Evolutionary conservation across 2,329 filamentous ascomycete genomes (phyloP).

Genomic region (Cordyceps tenuipes): DNA sequence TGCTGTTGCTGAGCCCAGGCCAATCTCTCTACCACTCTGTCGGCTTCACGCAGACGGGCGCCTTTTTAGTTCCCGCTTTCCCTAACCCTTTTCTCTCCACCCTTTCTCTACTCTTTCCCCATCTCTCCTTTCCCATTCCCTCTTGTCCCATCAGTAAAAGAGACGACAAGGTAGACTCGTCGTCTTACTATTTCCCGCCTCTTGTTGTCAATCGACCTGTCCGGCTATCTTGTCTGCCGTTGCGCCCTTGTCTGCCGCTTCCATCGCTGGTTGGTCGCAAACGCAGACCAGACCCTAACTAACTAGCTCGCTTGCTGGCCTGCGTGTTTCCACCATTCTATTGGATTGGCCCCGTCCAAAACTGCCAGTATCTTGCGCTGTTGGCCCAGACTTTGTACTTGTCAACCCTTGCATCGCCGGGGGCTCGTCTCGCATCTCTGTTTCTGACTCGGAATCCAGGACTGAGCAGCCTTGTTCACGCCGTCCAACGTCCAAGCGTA

Average conservation of each 20-base stretch:
- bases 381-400: background rate
- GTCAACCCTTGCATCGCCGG: background rate
- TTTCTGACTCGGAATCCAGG: background rate
- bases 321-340: slow-evolving; percentile 4
- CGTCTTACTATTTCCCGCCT: background rate
- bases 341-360: background rate
- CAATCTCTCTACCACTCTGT: background rate
- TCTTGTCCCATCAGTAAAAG: background rate
- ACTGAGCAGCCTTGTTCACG: background rate
- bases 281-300: too few species aligned
- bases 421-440: background rate
- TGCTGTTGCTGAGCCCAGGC: background rate
- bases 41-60: slow-evolving; percentile 2
- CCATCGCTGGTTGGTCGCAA: background rate
- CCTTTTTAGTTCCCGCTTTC: slow-evolving; percentile 12
- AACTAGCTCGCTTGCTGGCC: background rate
- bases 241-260: background rate
- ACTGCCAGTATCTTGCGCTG: background rate
- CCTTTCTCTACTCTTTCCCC: slow-evolving; percentile 8
- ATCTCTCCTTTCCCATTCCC: slow-evolving; percentile 8
- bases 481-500: slow-evolving; percentile 2
- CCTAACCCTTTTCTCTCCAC: slow-evolving; percentile 6
- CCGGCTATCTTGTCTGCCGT: too few species aligned
- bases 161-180: background rate
- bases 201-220: background rate